Base-by-base conservation (phyloP, 2,329 filamentous ascomycete genomes). In the Talaromyces sp. region DNA sequence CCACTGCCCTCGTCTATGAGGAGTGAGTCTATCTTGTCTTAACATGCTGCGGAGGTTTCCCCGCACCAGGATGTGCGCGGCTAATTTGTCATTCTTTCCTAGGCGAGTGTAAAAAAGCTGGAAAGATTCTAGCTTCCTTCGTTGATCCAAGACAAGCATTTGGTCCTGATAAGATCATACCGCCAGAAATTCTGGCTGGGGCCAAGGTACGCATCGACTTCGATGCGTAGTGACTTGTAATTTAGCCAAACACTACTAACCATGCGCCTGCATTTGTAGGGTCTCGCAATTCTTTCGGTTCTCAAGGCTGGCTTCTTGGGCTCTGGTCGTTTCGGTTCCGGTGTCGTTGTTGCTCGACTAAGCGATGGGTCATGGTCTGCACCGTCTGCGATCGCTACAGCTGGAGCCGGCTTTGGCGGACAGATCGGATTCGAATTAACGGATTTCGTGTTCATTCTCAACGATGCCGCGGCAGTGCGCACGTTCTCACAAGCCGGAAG, bases 21-120 rank as follows among this genome's bases (percentile, higher is more conserved):
- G 69, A 81, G 79, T 80, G 75, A 60, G 79, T 77, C 42, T 63
- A 54, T 61, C 59, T 64, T 39, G 52, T 61, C 55, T 62, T 56
- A 56, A 37, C 33, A 42, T 55, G 58, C 63, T 65, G 61, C 56
- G 57, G 56, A 62, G 63, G 59, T 61, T 66, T 72, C 71, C 73
- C 70, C 74, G 73, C 72, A 73, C 75, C 67, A 72, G 62, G 52
- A 66, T 66, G 67, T 33, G 67, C 63, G 58, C 63, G 48, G 69
- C 71, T 75, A 72, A 77, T 75, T 62, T 63, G 33, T 40, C 18
- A 40, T 37, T 57, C 23, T 63, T 18, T 69, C 56, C 69, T 77
- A 97, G 93, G 92, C 81, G 95, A 99, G 81, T 98, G 95, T 81
- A 95, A 90, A 78, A 99, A 99, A 80, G 95, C 92, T 75, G 90